Evolutionary conservation across 1,139 yeast genomes (phyloP).

Genomic region (Kurtzmaniella quercitrusa): DNA sequence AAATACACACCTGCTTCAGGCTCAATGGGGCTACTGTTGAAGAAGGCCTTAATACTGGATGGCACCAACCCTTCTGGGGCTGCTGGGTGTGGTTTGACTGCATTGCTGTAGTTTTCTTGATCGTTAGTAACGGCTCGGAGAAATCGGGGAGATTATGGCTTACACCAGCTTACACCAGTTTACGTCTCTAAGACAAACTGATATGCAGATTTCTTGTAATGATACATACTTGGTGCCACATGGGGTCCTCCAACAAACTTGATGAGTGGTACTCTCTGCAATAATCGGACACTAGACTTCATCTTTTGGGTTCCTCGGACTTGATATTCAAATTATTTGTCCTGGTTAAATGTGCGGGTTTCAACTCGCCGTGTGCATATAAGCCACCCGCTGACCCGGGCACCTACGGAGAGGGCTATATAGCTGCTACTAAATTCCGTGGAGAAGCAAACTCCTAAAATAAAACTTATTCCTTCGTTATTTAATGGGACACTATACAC

Average conservation of each 20-base stretch:
- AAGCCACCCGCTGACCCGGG: not conserved
- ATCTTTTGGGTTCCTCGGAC: slow-evolving; percentile 12
- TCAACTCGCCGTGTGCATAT: not conserved
- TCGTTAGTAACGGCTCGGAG: slow-evolving; percentile 18
- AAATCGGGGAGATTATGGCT: not conserved
- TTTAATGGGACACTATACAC: too few species aligned
- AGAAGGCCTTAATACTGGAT: slow-evolving; percentile 13
- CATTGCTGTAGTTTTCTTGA: slow-evolving; percentile 20
- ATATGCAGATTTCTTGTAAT: too few species aligned
- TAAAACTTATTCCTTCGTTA: too few species aligned
- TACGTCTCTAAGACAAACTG: too few species aligned
- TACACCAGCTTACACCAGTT: too few species aligned
- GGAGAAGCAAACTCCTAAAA: too few species aligned
- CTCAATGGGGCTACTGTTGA: slow-evolving; percentile 33
- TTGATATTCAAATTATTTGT: not conserved
- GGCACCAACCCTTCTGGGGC: slow-evolving; percentile 53
- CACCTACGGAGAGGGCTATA: not conserved
- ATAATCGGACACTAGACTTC: slow-evolving; percentile 29
- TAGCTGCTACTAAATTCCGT: too few species aligned
- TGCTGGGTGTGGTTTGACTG: slow-evolving; percentile 41
- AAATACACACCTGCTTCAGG: slow-evolving; percentile 46
- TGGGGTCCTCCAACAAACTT: slow-evolving; percentile 61
- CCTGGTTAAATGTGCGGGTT: not conserved
- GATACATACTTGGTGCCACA: slow-evolving; percentile 46
- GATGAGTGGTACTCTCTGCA: slow-evolving; percentile 51